These are phyloP conservation scores for Carex sylvatica DNA, from an alignment of 202 grass and related monocot species.

Conservation along the genomic window DNA sequence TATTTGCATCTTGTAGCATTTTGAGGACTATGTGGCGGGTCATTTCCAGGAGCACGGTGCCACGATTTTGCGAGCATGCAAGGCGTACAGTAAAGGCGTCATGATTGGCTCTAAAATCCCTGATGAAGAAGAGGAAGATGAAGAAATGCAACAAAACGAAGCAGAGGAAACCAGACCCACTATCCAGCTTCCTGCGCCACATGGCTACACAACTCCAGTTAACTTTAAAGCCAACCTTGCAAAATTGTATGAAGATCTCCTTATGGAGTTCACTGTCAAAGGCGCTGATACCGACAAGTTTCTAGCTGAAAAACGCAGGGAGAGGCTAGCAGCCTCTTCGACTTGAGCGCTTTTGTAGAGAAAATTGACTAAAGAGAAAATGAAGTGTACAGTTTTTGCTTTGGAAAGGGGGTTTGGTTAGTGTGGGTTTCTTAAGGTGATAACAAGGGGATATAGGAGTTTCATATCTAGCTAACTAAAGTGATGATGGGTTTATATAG, in stretches of 20 bases:
- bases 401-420: conserved; percentile 15
- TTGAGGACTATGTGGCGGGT: conserved; percentile 67
- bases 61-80: conserved; percentile 68
- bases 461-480: conserved; percentile 9
- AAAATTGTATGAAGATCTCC: conserved; percentile 62
- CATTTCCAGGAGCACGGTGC: conserved; percentile 57
- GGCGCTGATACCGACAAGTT: conserved; percentile 70
- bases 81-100: conserved; percentile 59
- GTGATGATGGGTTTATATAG: conserved; percentile 15
- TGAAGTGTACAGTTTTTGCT: conserved; percentile 23
- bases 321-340: conserved; percentile 27
- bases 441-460: conserved; percentile 8
- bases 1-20: conserved; percentile 53
- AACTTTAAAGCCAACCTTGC: conserved; percentile 31
- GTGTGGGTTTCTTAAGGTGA: neutral
- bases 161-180: neutral
- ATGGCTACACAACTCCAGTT: neutral
- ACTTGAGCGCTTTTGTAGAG: conserved; percentile 1
- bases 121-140: conserved; percentile 37
- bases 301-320: conserved; percentile 51
- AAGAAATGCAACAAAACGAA: conserved; percentile 25
- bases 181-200: neutral
- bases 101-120: conserved; percentile 54
- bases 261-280: conserved; percentile 91
- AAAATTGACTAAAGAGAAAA: conserved; percentile 24